Percentiles rank a stretch among this genome's conserved stretches.
phyloP scores from a whole-genome alignment of 2,329 filamentous ascomycete species.

The Microsporum canis region DNA sequence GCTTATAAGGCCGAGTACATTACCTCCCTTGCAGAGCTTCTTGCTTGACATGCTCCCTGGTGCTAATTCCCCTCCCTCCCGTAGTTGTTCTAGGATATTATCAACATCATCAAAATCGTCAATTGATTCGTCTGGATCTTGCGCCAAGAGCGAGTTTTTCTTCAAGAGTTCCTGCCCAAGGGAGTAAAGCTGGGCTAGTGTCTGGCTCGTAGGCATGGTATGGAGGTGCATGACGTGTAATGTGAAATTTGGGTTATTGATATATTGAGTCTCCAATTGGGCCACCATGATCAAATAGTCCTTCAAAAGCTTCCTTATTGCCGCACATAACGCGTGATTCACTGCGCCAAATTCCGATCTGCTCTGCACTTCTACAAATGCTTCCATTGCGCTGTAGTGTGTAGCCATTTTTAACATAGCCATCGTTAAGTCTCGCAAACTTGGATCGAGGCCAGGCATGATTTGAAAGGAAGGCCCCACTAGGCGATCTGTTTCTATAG shows the following conservation, averaged over 20 bases:
- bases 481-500: slow-evolving; percentile 74
- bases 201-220: slow-evolving; percentile 78
- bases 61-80: slow-evolving; percentile 72
- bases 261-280: slow-evolving; percentile 83
- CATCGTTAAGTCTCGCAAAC: slow-evolving; percentile 71
- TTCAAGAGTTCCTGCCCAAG: slow-evolving; percentile 79
- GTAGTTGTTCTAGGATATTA: slow-evolving; percentile 79
- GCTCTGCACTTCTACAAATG: slow-evolving; percentile 90
- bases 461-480: slow-evolving; percentile 72
- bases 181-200: slow-evolving; percentile 80
- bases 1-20: slow-evolving; percentile 79
- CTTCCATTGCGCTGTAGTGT: slow-evolving; percentile 81
- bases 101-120: slow-evolving; percentile 78
- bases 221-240: slow-evolving; percentile 88
- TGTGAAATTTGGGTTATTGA: slow-evolving; percentile 81
- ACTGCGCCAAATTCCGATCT: slow-evolving; percentile 86
- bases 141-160: slow-evolving; percentile 72
- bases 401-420: slow-evolving; percentile 92
- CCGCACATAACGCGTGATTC: slow-evolving; percentile 91
- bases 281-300: slow-evolving; percentile 90
- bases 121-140: slow-evolving; percentile 55
- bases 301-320: slow-evolving; percentile 78
- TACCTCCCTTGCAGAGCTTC: slow-evolving; percentile 93
- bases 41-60: slow-evolving; percentile 70
- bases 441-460: slow-evolving; percentile 75